Conservation (phyloP, 2,329 filamentous ascomycete species). For the Dothideomycetes sp. region DNA sequence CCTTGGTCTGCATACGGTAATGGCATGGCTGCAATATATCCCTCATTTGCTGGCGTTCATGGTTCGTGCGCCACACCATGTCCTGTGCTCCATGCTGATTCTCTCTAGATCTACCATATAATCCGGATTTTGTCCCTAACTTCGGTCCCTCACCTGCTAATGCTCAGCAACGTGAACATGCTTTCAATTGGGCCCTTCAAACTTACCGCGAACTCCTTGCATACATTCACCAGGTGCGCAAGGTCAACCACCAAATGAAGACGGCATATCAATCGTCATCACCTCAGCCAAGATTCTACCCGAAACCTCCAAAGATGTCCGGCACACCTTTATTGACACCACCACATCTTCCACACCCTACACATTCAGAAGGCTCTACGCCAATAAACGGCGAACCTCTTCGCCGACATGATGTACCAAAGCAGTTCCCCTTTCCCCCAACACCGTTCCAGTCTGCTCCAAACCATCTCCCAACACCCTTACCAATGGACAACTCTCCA, state of each 20-base stretch:
- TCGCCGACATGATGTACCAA: constrained; percentile 23
- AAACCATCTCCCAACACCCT: constrained; percentile 16
- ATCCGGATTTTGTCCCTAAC: background rate
- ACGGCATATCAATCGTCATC: constrained; percentile 32
- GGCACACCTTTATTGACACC: constrained; percentile 25
- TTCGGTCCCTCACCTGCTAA: constrained; percentile 32
- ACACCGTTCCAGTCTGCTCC: background rate
- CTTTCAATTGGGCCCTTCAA: constrained; percentile 38
- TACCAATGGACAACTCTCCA: constrained; percentile 29
- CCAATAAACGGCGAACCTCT: constrained; percentile 13
- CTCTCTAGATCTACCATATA: background rate
- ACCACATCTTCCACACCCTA: background rate
- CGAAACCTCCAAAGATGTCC: constrained; percentile 51
- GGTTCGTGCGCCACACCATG: background rate
- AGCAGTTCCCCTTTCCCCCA: too few species aligned
- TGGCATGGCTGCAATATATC: background rate
- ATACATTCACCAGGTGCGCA: constrained; percentile 38
- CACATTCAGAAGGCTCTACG: background rate
- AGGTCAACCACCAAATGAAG: constrained; percentile 27
- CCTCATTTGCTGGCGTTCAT: constrained; percentile 4
- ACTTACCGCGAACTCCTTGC: constrained; percentile 42
- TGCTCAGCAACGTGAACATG: constrained; percentile 34
- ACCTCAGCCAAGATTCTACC: constrained; percentile 48
- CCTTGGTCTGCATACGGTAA: constrained; percentile 1
- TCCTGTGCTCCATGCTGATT: background rate